phyloP scores from a whole-genome alignment of 2,329 filamentous ascomycete genomes.

The Chaetomiaceae sp. region DNA sequence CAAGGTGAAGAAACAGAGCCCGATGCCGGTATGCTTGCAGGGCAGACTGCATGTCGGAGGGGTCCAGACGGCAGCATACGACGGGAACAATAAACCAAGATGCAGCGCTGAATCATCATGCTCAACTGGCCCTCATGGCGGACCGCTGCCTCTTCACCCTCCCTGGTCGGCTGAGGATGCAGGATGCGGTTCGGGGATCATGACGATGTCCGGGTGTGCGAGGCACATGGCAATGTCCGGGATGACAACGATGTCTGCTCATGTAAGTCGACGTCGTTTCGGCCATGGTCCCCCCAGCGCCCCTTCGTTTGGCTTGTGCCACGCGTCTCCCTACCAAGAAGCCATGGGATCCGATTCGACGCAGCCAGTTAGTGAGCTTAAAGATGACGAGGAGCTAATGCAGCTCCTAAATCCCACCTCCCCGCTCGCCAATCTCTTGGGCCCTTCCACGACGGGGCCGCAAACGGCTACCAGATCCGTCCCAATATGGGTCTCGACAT shows the following conservation, averaged over 20 bases:
- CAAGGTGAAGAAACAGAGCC: too few relatives aligned
- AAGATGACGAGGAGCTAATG: background rate
- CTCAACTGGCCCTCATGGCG: too few relatives aligned
- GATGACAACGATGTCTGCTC: background rate
- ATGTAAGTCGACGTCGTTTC: too few relatives aligned
- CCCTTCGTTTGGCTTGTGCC: background rate
- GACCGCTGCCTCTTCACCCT: too few relatives aligned
- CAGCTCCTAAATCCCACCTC: constrained; percentile 7
- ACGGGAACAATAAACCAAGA: background rate
- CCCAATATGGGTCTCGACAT: background rate
- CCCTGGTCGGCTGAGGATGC: too few relatives aligned
- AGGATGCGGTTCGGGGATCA: too few relatives aligned
- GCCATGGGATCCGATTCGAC: constrained; percentile 5
- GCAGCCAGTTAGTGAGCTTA: background rate
- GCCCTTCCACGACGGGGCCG: background rate
- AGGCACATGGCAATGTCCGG: too few relatives aligned
- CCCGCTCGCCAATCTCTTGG: constrained; percentile 16
- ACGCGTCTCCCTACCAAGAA: background rate
- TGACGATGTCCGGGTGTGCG: too few relatives aligned
- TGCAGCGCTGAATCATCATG: too few relatives aligned
- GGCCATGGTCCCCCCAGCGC: too few relatives aligned
- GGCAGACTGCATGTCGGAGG: too few relatives aligned
- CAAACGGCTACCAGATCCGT: constrained; percentile 7
- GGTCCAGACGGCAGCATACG: background rate
- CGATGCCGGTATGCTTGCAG: too few relatives aligned